phyloP scores from a whole-genome alignment of 208 protist species.

The Leishmania lainsoni region DNA sequence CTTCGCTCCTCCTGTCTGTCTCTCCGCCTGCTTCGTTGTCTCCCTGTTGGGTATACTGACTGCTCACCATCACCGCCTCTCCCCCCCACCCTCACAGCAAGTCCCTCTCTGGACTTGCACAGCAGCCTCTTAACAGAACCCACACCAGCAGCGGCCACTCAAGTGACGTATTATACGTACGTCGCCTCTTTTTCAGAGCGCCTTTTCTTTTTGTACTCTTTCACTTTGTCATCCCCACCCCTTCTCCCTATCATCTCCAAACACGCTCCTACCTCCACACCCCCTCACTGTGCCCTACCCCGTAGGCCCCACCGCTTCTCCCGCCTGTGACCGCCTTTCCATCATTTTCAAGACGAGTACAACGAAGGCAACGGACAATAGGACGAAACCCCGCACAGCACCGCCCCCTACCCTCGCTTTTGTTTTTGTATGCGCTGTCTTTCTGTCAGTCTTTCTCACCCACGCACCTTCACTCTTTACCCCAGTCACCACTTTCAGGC shows the following conservation, averaged over 20 bases:
- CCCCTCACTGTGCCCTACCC: neutral
- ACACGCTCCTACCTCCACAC: neutral
- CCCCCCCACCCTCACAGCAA: neutral
- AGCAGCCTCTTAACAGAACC: neutral
- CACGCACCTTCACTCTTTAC: neutral
- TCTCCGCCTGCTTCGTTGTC: conserved; percentile 3
- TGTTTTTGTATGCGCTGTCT: neutral
- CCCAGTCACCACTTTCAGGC: neutral
- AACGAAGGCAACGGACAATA: neutral
- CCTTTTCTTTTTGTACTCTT: neutral
- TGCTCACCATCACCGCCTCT: neutral
- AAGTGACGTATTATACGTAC: neutral
- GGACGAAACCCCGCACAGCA: neutral
- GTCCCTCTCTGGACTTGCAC: neutral
- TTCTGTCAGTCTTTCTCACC: neutral
- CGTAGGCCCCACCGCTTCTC: neutral
- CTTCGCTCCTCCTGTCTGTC: neutral
- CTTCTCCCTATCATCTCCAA: neutral
- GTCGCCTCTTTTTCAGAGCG: neutral
- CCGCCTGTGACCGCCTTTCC: neutral
- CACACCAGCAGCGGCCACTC: neutral
- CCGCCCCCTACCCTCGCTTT: neutral
- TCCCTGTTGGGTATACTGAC: neutral
- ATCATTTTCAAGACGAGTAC: neutral
- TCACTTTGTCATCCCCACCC: neutral